phyloP scores from a whole-genome alignment of 164 flowering plant genomes.

The Aristolochia fimbriata region DNA sequence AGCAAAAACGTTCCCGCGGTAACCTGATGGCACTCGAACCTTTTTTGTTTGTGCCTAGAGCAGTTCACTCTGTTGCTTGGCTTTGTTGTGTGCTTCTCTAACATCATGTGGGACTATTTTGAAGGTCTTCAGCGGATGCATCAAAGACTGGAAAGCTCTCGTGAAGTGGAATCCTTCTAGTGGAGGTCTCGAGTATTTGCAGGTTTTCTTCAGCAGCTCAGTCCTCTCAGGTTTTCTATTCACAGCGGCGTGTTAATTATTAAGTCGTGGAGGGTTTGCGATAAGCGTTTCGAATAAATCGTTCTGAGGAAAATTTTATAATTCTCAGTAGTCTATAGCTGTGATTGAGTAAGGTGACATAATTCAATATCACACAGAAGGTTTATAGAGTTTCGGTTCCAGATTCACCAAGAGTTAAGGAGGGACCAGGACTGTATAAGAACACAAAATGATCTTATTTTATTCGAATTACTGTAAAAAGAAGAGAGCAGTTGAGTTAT shows the following conservation, averaged over 20 bases:
- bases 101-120: background rate
- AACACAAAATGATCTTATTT: too few species aligned
- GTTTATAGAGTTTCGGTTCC: too few species aligned
- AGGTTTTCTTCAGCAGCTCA: conserved; percentile 42
- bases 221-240: background rate
- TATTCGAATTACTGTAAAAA: too few species aligned
- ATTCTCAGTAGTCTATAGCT: too few species aligned
- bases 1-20: conserved; percentile 69
- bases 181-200: conserved; percentile 80
- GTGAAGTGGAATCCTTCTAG: conserved; percentile 58
- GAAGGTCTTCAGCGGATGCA: conserved; percentile 66
- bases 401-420: too few species aligned
- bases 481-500: too few species aligned
- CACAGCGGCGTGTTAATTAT: background rate
- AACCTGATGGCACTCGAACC: background rate
- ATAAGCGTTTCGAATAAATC: background rate
- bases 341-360: too few species aligned
- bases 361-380: too few species aligned
- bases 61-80: background rate
- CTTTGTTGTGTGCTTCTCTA: background rate
- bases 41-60: background rate
- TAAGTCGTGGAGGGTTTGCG: background rate
- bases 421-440: too few species aligned
- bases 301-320: too few species aligned
- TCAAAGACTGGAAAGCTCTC: conserved; percentile 60